Percentiles rank a stretch among this genome's conserved stretches.
Conservation (phyloP, 768 basidiomycete genomes). For the Mycena venus region DNA sequence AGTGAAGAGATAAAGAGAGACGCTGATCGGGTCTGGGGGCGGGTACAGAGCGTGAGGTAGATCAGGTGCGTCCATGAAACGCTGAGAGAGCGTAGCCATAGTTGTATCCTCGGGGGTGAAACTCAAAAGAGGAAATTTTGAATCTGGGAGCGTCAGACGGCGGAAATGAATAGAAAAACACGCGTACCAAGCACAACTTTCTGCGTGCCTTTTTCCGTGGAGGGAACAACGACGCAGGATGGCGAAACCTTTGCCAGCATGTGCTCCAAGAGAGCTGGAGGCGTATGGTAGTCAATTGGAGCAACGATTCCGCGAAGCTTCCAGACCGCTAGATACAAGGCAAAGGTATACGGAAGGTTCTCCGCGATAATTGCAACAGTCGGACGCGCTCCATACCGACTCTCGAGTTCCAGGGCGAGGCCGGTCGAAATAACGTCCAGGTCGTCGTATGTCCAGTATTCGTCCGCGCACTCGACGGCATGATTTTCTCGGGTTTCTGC, state of each 20-base stretch:
- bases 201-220: slow-evolving; percentile 36
- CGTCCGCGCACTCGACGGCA: slow-evolving; percentile 46
- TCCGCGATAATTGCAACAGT: slow-evolving; percentile 50
- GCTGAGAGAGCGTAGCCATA: slow-evolving; percentile 45
- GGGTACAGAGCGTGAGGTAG: slow-evolving; percentile 37
- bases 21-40: slow-evolving; percentile 35
- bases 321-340: slow-evolving; percentile 49
- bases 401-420: slow-evolving; percentile 43
- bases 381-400: slow-evolving; percentile 42
- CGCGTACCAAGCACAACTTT: slow-evolving; percentile 40
- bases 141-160: not conserved
- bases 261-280: slow-evolving; percentile 45
- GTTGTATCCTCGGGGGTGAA: slow-evolving; percentile 43
- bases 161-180: slow-evolving; percentile 17
- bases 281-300: slow-evolving; percentile 49
- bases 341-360: slow-evolving; percentile 50
- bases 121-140: slow-evolving; percentile 14
- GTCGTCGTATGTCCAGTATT: slow-evolving; percentile 50
- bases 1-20: slow-evolving; percentile 48
- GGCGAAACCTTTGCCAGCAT: slow-evolving; percentile 48
- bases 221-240: slow-evolving; percentile 42
- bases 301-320: slow-evolving; percentile 49
- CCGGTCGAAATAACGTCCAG: slow-evolving; percentile 49
- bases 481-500: slow-evolving; percentile 5
- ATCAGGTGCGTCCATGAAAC: slow-evolving; percentile 40